Evolutionary conservation across 2,329 filamentous ascomycete genomes (phyloP).

Genomic region (Phyllosticta ampelicida): DNA sequence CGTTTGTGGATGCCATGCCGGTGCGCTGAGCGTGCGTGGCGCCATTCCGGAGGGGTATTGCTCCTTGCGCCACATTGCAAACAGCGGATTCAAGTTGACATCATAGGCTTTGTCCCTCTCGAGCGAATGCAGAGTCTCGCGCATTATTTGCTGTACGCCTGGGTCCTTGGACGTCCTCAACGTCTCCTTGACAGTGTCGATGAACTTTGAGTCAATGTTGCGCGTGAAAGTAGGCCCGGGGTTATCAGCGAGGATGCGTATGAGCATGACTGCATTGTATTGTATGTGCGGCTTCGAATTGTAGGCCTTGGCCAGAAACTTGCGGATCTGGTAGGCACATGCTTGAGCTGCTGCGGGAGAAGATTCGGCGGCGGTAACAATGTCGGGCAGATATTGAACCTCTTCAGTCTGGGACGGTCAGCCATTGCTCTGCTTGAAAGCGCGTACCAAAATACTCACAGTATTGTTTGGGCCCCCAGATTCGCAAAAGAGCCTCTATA

Average conservation of each 20-base stretch:
- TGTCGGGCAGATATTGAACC: slow-evolving; percentile 81
- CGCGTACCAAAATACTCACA: slow-evolving; percentile 15
- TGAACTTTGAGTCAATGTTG: slow-evolving; percentile 78
- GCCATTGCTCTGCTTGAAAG: neutral
- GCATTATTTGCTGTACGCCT: slow-evolving; percentile 72
- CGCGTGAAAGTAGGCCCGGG: slow-evolving; percentile 84
- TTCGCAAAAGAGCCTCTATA: slow-evolving; percentile 70
- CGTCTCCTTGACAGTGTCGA: slow-evolving; percentile 62
- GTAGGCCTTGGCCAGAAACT: slow-evolving; percentile 67
- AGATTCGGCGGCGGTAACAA: slow-evolving; percentile 91
- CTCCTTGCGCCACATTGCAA: slow-evolving; percentile 72
- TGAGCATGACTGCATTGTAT: slow-evolving; percentile 93
- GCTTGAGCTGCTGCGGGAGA: slow-evolving; percentile 76
- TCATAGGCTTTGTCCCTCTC: slow-evolving; percentile 63
- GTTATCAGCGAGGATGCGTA: slow-evolving; percentile 86
- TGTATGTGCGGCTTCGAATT: slow-evolving; percentile 57
- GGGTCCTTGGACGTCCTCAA: slow-evolving; percentile 60
- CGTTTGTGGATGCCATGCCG: slow-evolving; percentile 24
- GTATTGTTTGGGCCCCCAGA: slow-evolving; percentile 48
- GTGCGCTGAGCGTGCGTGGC: slow-evolving; percentile 34
- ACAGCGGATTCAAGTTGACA: slow-evolving; percentile 57
- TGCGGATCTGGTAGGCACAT: slow-evolving; percentile 69
- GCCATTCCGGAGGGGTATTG: slow-evolving; percentile 11
- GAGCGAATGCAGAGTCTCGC: slow-evolving; percentile 75
- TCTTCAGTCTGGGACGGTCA: slow-evolving; percentile 58